Evolutionary conservation across 2,329 filamentous ascomycete genomes (phyloP).

Genomic region (Trichoderma guizhouense): DNA sequence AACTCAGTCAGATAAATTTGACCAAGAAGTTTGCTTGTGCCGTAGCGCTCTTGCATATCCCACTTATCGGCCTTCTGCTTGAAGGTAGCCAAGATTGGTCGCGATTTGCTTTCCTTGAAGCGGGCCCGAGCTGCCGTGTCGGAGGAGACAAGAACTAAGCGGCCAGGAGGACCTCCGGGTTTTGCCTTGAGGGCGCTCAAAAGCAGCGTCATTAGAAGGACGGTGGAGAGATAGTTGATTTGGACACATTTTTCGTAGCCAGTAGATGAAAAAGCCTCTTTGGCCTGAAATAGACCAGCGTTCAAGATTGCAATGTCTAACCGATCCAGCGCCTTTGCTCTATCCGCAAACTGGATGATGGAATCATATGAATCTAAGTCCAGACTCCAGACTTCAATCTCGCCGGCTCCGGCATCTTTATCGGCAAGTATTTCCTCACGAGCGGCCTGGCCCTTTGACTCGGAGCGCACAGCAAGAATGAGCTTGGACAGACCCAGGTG

Average conservation of each 20-base stretch:
- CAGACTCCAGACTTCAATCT: not conserved
- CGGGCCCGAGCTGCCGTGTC: not conserved
- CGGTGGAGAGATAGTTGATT: conserved; percentile 9
- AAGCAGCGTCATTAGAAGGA: not conserved
- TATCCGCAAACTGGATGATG: not conserved
- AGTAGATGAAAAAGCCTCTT: not conserved
- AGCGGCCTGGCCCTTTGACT: not conserved
- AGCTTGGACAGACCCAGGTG: not conserved
- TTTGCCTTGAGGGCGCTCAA: not conserved
- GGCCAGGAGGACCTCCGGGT: not conserved
- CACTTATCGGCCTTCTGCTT: not conserved
- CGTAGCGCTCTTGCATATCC: conserved; percentile 4
- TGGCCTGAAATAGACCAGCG: not conserved
- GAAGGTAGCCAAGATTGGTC: not conserved
- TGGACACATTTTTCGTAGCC: not conserved
- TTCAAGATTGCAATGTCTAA: conserved; percentile 7
- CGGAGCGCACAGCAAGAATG: conserved; percentile 4
- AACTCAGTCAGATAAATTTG: not conserved
- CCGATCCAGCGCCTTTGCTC: not conserved
- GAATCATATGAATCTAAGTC: conserved; percentile 4
- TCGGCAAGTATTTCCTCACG: not conserved
- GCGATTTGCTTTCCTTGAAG: not conserved
- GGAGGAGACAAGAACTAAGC: not conserved
- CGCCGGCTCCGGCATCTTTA: not conserved
- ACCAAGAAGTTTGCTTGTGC: not conserved